These are phyloP conservation scores for Nicotiana paniculata DNA, from an alignment of 257 asterid species.

Conservation along the genomic window DNA sequence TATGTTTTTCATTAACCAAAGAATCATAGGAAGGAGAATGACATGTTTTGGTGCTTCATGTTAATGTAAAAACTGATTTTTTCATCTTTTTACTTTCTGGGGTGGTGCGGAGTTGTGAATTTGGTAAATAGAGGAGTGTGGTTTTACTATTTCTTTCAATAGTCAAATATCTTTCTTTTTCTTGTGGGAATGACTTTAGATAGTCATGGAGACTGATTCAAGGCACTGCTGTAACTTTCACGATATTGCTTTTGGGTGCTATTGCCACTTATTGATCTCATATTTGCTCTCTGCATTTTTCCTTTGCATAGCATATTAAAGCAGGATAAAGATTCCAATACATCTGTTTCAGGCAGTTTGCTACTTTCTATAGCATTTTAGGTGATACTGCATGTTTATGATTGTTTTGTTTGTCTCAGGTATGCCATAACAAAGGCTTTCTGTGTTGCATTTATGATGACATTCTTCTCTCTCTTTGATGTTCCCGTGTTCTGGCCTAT, in stretches of 20 bases:
- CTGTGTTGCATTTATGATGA: slow-evolving; percentile 66
- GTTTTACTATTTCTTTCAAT: neutral
- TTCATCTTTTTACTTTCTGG: neutral
- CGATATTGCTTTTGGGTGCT: neutral
- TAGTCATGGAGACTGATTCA: neutral
- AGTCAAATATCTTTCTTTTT: neutral
- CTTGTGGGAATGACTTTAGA: too few relatives aligned
- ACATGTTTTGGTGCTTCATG: neutral
- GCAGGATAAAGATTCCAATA: neutral
- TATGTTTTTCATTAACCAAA: neutral
- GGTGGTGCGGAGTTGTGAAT: neutral
- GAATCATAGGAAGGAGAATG: neutral
- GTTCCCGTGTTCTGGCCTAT: slow-evolving; percentile 94
- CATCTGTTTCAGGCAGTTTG: neutral
- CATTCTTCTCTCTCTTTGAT: slow-evolving; percentile 74
- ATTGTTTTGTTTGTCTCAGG: slow-evolving; percentile 37
- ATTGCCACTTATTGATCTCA: neutral
- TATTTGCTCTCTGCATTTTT: neutral
- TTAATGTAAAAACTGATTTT: neutral
- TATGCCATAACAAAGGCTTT: slow-evolving; percentile 79
- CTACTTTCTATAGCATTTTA: neutral
- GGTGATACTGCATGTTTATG: neutral
- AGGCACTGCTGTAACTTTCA: neutral
- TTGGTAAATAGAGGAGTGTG: neutral
- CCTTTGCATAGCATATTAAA: neutral